Evolutionary conservation across 495 filamentous ascomycete genomes (phyloP), one percentile per base, ranked within the genome.

Genomic region (Xylaria flabelliformis): DNA sequence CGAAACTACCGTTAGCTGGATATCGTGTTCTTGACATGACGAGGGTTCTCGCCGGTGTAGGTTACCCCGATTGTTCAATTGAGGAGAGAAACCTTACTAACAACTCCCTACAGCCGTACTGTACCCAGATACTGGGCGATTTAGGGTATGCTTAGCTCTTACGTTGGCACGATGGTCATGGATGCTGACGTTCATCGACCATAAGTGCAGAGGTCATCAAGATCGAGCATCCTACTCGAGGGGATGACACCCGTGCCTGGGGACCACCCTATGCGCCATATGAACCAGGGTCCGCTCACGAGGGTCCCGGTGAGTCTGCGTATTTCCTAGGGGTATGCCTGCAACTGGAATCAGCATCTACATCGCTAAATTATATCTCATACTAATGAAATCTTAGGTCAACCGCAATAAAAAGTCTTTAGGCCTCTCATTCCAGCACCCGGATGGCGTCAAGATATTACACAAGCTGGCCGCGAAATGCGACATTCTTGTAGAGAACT

Each of bases 371-470:
- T 21, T 21, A 17, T 3, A 44, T 61, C 21, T 17, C 1, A 2
- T 50, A 56, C 72, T 79, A 21, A 76, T 53, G 53, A 50, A 13
- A 67, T 55, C 41, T 61, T 70, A 96, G 93, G 93, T 95, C 26
- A 97, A 97, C 80, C 92, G 96, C 59, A 99, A 99, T 83, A 99
- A 99, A 80, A 97, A 94, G 77, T 98, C 96, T 2, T 77, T 99
- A 29, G 96, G 90, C 5, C 86, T 99, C 4, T 97, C 95, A 1
- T 99, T 98, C 76, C 91, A 94, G 69, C 91, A 96, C 74, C 86
- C 89, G 17, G 88, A 90, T 0, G 96, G 96, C 2, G 91, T 97
- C 17, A 88, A 91, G 9, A 94, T 99, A 66, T 85, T 99, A 1
- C 94, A 97, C 80, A 89, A 89, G 74, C 89, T 99, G 0, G 96